A percentile compares a stretch with the other conserved stretches of the same genome.
These are phyloP conservation scores for Kandelia obovata DNA, from an alignment of 345 rosid genomes.

Conservation along the genomic window DNA sequence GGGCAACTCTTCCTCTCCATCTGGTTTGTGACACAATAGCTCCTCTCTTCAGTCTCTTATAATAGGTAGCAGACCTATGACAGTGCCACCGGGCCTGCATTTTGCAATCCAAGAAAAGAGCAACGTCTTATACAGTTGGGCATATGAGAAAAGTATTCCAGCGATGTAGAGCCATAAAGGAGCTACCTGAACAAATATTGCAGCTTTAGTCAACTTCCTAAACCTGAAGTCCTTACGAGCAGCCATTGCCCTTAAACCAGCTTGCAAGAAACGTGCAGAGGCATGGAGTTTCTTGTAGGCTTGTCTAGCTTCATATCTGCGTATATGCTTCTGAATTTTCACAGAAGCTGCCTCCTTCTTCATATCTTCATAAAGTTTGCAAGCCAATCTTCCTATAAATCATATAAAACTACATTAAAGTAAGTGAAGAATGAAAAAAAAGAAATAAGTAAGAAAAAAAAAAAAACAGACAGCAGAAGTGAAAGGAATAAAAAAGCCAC, in stretches of 20 bases:
- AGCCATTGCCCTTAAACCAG: constrained; percentile 63
- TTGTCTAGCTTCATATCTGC: constrained; percentile 46
- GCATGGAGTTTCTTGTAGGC: constrained; percentile 48
- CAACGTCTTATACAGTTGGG: not conserved
- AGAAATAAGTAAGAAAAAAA: not conserved
- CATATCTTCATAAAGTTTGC: constrained; percentile 40
- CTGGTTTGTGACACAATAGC: constrained; percentile 57
- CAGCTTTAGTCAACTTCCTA: constrained; percentile 60
- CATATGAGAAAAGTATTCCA: not conserved
- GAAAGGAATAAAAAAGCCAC: not conserved
- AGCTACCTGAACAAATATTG: constrained; percentile 55
- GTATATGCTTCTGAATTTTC: constrained; percentile 64
- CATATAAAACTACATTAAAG: constrained; percentile 6
- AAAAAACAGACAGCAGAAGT: not conserved
- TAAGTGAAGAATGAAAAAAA: constrained; percentile 5
- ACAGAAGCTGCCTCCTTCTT: constrained; percentile 60
- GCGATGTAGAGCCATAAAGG: not conserved
- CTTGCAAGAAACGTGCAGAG: constrained; percentile 53
- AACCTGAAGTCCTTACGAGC: constrained; percentile 63
- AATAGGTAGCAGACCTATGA: constrained; percentile 48
- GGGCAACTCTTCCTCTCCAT: constrained; percentile 75
- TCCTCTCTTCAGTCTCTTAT: constrained; percentile 60
- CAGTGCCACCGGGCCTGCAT: constrained; percentile 70
- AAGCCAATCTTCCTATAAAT: constrained; percentile 60
- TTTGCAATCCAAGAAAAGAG: constrained; percentile 8